Evolutionary conservation across 169 alveolate species (phyloP), one percentile per base, ranked within the genome.

Genomic region (Babesia caballi): DNA sequence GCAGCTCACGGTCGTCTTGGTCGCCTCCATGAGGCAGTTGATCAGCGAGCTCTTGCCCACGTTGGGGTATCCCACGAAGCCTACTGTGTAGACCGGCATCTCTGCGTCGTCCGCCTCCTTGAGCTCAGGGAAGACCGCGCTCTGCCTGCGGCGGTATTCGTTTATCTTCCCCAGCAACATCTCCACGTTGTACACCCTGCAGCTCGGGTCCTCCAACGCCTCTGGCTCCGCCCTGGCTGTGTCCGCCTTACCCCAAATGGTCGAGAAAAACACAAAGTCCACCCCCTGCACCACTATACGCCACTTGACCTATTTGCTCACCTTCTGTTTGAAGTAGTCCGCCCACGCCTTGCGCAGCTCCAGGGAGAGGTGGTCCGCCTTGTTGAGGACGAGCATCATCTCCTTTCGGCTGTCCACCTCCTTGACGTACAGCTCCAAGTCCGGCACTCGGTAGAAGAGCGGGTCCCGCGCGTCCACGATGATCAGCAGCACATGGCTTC

Each of bases 21-120:
- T 97, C 41, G 73, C 83, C 25, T 95, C 95, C 88, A 95, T 82
- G 42, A 98, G 90, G n/a, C 97, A 97, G 77, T 98, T 98, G 51
- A 98, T 97, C 42, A 98, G 94, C 23, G 99, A 96, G 44, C 98
- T 94, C 85, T 98, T 98, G 32, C 99, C 99, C n/a, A 98, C 99
- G 84, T 98, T 98, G 17, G 99, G 99, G 84, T 92, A 97, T n/a
- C 99, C 99, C 9, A 97, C 97, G 89, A 94, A 92, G 19, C 99
- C 99, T 21, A 97, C 94, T 51, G 91, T 91, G 33, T 89, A 76
- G 30, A 89, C 36, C 19, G 90, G 90, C 11, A 52, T 56, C 14
- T 44, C 78, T 0, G 66, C 28, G 23, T 30, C 40, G 30, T 28
- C 74, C 0, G 17, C 33, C 35, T 25, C 33, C 19, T 57, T 27